Evolutionary conservation across 257 asterid genomes (phyloP).

Genomic region (Cynanchum wilfordii): DNA sequence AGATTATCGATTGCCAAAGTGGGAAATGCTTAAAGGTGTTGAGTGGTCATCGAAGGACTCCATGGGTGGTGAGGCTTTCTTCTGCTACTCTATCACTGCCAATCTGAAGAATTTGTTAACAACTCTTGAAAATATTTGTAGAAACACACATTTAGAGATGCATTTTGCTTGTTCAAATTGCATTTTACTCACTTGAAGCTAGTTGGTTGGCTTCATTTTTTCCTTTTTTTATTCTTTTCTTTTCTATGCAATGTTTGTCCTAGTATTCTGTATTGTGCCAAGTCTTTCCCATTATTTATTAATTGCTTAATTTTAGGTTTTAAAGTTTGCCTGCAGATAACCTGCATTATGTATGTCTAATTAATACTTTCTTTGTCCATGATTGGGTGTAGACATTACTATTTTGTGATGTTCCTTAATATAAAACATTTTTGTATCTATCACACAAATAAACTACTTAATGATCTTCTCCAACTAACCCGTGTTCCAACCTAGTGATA

Average conservation of each 20-base stretch:
- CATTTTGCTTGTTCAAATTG: background rate
- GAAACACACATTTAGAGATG: background rate
- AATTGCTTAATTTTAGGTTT: background rate
- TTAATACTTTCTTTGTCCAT: background rate
- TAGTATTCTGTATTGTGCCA: background rate
- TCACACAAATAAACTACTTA: background rate
- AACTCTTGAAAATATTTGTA: background rate
- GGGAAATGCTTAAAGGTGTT: slow-evolving; percentile 92
- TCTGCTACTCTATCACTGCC: slow-evolving; percentile 10
- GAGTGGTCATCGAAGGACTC: slow-evolving; percentile 97
- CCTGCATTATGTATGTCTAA: background rate
- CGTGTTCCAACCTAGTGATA: background rate
- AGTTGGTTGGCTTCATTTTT: background rate
- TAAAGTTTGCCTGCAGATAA: background rate
- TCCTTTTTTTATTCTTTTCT: too few species aligned
- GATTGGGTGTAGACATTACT: background rate
- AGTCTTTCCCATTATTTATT: background rate
- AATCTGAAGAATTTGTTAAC: background rate
- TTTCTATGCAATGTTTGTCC: background rate
- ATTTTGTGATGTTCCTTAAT: background rate
- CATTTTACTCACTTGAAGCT: background rate
- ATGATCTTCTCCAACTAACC: background rate
- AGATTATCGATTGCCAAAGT: slow-evolving; percentile 82
- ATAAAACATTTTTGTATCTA: background rate
- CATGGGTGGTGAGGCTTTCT: slow-evolving; percentile 90